A percentile compares a stretch with the other conserved stretches of the same genome.
phyloP scores from a whole-genome alignment of 805 yeast species.

The Barnettozyma wickerhamii region DNA sequence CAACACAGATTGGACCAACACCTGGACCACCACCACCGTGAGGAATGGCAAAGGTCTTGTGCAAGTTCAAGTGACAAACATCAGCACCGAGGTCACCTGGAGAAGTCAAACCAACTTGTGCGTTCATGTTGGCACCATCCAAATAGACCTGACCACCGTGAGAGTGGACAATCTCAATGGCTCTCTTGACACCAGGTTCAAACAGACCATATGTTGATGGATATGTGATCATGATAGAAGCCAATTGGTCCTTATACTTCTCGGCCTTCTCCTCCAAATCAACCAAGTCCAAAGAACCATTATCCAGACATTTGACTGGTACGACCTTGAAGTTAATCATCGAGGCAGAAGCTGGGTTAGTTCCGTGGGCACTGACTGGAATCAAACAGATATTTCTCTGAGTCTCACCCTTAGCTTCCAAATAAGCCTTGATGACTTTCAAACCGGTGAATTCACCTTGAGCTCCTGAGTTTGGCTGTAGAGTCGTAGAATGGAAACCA shows the following conservation, averaged over 20 bases:
- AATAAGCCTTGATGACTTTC: slow-evolving; percentile 76
- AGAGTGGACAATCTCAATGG: slow-evolving; percentile 78
- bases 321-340: slow-evolving; percentile 96
- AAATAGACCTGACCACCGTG: slow-evolving; percentile 94
- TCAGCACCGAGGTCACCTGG: slow-evolving; percentile 99
- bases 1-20: slow-evolving; percentile 96
- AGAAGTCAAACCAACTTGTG: slow-evolving; percentile 94
- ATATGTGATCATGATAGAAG: slow-evolving; percentile 94
- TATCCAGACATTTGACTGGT: slow-evolving; percentile 77
- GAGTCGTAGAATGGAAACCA: slow-evolving; percentile 85
- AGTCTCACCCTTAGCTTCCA: slow-evolving; percentile 63
- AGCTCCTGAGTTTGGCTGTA: slow-evolving; percentile 98
- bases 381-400: slow-evolving; percentile 84
- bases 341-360: slow-evolving; percentile 97
- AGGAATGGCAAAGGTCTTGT: slow-evolving; percentile 95
- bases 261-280: slow-evolving; percentile 74
- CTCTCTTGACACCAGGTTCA: slow-evolving; percentile 84
- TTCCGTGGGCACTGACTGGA: slow-evolving; percentile 97
- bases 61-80: slow-evolving; percentile 94
- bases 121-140: slow-evolving; percentile 99
- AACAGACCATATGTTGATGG: slow-evolving; percentile 97
- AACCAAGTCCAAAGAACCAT: slow-evolving; percentile 81
- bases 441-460: slow-evolving; percentile 97
- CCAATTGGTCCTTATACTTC: slow-evolving; percentile 64
- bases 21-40: slow-evolving; percentile 99